Percentiles rank a stretch among this genome's conserved stretches.
Conservation (phyloP, 129 eudicot species). For the Kitagawia praeruptora region DNA sequence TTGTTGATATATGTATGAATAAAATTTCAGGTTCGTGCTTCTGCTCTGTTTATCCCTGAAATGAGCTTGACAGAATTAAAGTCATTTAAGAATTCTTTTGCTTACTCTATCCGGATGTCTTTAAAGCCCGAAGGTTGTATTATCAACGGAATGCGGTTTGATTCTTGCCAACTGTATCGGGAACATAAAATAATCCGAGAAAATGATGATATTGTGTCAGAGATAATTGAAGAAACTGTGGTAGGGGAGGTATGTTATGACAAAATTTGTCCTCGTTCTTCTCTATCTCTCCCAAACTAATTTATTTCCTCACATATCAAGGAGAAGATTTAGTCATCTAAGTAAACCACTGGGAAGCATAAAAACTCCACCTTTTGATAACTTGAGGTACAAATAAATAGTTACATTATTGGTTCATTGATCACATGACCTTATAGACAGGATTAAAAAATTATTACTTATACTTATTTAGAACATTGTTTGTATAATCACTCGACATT, state of each 20-base stretch:
- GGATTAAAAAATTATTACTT: not conserved
- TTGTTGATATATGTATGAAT: not conserved
- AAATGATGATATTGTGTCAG: slow-evolving; percentile 32
- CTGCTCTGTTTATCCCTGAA: slow-evolving; percentile 78
- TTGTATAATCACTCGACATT: too few relatives aligned
- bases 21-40: slow-evolving; percentile 64
- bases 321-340: not conserved
- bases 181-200: slow-evolving; percentile 66
- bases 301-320: not conserved
- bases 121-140: slow-evolving; percentile 66
- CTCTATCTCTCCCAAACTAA: not conserved
- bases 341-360: not conserved
- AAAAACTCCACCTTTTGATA: not conserved
- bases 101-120: slow-evolving; percentile 81
- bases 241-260: slow-evolving; percentile 51
- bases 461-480: not conserved
- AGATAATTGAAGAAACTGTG: slow-evolving; percentile 63
- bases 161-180: slow-evolving; percentile 75
- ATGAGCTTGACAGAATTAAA: slow-evolving; percentile 28
- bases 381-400: not conserved
- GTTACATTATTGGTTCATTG: not conserved
- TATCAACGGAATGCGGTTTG: slow-evolving; percentile 34
- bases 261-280: not conserved
- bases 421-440: not conserved
- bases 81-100: slow-evolving; percentile 31